Evolutionary conservation across 192 early-diverging fungal species (phyloP).

Genomic region (Linnemannia schmuckeri): DNA sequence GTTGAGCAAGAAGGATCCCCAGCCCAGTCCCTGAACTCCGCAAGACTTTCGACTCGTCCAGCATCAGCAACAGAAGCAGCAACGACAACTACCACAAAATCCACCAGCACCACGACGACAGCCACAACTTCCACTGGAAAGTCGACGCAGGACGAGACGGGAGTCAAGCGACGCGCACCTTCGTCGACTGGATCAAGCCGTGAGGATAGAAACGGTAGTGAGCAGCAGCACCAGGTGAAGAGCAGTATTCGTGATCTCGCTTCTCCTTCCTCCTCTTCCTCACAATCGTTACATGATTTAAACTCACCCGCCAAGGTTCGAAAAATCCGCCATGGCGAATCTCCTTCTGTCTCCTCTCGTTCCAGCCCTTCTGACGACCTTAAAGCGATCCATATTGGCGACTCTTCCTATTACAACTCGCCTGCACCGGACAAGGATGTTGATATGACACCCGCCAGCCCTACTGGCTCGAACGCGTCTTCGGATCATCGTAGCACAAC

Average conservation of each 20-base stretch:
- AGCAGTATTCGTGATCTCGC: slow-evolving; percentile 57
- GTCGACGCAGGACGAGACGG: slow-evolving; percentile 17
- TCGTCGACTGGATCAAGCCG: not conserved
- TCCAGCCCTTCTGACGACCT: slow-evolving; percentile 49
- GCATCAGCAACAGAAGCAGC: not conserved
- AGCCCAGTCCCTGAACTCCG: slow-evolving; percentile 14
- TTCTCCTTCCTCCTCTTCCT: slow-evolving; percentile 48
- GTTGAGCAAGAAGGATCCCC: slow-evolving; percentile 28
- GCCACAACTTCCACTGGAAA: slow-evolving; percentile 1
- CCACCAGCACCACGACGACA: not conserved
- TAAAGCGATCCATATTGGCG: slow-evolving; percentile 40
- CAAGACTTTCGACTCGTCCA: slow-evolving; percentile 14
- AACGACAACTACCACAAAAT: not conserved
- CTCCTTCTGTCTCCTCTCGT: slow-evolving; percentile 33
- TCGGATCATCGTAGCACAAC: slow-evolving; percentile 38
- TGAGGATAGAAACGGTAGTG: slow-evolving; percentile 26
- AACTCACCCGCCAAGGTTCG: slow-evolving; percentile 59
- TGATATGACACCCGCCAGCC: slow-evolving; percentile 49
- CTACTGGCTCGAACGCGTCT: slow-evolving; percentile 25
- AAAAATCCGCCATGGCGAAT: slow-evolving; percentile 52
- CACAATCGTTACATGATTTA: slow-evolving; percentile 48
- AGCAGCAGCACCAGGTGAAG: slow-evolving; percentile 57
- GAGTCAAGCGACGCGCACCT: slow-evolving; percentile 33
- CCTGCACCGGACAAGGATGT: slow-evolving; percentile 19
- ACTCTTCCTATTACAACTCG: not conserved